Conservation (phyloP, 306 rosid species). For the Cucurbita pepo region DNA sequence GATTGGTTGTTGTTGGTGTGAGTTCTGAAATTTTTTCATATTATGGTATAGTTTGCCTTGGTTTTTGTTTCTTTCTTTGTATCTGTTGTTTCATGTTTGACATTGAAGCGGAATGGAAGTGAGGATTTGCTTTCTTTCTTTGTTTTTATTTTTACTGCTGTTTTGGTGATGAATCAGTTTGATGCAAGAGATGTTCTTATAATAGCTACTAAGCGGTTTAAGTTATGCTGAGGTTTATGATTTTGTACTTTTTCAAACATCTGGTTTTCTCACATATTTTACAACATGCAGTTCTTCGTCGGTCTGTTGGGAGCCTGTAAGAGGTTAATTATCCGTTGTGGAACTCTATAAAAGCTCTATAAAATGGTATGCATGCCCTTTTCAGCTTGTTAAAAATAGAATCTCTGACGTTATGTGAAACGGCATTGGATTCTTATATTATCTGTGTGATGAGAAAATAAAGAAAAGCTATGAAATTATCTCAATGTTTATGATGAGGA, state of each 20-base stretch:
- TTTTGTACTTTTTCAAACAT: not conserved
- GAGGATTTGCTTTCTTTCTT: not conserved
- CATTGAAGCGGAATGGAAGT: not conserved
- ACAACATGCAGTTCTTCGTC: not conserved
- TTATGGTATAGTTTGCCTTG: not conserved
- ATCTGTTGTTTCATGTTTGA: not conserved
- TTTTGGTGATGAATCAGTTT: not conserved
- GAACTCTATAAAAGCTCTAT: not conserved
- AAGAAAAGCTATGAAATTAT: not conserved
- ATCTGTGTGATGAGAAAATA: not conserved
- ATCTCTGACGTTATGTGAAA: not conserved
- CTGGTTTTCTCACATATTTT: not conserved
- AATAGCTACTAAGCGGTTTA: not conserved
- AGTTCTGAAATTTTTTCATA: not conserved
- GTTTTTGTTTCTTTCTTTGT: not conserved
- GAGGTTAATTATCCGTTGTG: not conserved
- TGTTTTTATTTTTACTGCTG: not conserved
- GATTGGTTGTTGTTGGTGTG: not conserved
- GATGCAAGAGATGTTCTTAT: not conserved
- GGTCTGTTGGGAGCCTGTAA: not conserved
- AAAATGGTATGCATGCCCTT: not conserved
- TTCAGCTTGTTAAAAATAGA: not conserved
- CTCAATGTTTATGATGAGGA: not conserved
- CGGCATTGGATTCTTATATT: not conserved
- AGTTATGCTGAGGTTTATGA: not conserved